Percentiles rank a stretch among this genome's conserved stretches.
Conservation (phyloP, 2,329 filamentous ascomycete genomes). For the Curvularia spicifera region DNA sequence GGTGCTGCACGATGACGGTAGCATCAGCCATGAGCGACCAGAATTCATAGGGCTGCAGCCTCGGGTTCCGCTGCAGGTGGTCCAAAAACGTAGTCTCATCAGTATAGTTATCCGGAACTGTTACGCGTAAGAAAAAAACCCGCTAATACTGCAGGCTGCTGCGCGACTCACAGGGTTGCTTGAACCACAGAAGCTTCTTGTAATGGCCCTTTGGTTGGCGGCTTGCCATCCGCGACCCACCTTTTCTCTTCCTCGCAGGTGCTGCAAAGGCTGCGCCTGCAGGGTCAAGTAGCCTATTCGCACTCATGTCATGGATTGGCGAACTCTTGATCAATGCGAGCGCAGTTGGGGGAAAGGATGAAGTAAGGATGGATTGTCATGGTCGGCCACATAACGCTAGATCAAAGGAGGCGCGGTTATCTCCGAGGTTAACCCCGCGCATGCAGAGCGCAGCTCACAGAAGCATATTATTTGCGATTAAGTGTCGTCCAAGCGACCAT, state of each 20-base stretch:
- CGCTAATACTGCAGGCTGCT: neutral
- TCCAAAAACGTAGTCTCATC: slow-evolving; percentile 97
- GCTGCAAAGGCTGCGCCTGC: slow-evolving; percentile 19
- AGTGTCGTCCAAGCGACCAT: slow-evolving; percentile 66
- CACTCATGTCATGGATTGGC: slow-evolving; percentile 17
- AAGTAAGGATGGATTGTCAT: neutral
- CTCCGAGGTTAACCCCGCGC: slow-evolving; percentile 7
- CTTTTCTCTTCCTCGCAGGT: slow-evolving; percentile 53
- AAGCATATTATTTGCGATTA: slow-evolving; percentile 28
- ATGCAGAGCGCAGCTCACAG: neutral
- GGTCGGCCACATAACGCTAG: slow-evolving; percentile 1
- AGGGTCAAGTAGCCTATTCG: slow-evolving; percentile 22
- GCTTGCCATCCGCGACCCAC: slow-evolving; percentile 67
- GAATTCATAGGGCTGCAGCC: slow-evolving; percentile 94
- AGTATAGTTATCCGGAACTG: slow-evolving; percentile 98
- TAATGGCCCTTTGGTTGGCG: slow-evolving; percentile 75
- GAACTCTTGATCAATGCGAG: neutral
- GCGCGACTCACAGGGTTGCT: slow-evolving; percentile 77
- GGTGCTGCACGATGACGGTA: slow-evolving; percentile 95
- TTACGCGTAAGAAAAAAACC: slow-evolving; percentile 11
- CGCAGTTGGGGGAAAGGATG: slow-evolving; percentile 1
- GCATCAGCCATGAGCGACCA: slow-evolving; percentile 96
- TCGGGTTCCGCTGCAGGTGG: slow-evolving; percentile 91
- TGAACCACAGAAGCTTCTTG: slow-evolving; percentile 98
- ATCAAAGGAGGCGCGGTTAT: slow-evolving; percentile 4